phyloP scores from a whole-genome alignment of 768 basidiomycete species.

The Sistotremastrum niveocremeum region DNA sequence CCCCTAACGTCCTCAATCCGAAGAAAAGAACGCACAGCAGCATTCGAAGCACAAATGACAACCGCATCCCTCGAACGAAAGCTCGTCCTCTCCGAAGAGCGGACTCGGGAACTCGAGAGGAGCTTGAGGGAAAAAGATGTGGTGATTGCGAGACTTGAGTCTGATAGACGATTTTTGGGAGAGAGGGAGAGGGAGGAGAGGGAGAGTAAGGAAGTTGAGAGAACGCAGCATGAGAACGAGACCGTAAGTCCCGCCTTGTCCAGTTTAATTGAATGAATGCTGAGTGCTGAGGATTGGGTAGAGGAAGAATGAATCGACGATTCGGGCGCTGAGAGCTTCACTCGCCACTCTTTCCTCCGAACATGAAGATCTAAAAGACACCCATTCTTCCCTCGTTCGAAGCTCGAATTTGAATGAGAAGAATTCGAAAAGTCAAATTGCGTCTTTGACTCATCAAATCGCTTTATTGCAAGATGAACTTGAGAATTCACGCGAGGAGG shows the following conservation, averaged over 20 bases:
- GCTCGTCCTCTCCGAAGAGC: constrained; percentile 44
- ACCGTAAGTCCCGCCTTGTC: constrained; percentile 34
- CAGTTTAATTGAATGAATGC: not conserved
- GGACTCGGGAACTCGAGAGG: constrained; percentile 51
- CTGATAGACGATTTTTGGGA: constrained; percentile 53
- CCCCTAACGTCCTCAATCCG: no score
- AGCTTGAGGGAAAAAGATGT: constrained; percentile 54
- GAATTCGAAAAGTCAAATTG: not conserved
- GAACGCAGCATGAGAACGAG: constrained; percentile 35
- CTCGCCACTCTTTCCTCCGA: constrained; percentile 41
- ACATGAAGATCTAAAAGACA: constrained; percentile 47
- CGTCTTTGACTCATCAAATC: constrained; percentile 4
- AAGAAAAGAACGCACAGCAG: constrained; percentile 39
- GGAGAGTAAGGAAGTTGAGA: constrained; percentile 50
- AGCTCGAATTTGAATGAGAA: constrained; percentile 15
- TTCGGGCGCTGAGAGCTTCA: constrained; percentile 36
- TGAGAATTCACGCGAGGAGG: not conserved
- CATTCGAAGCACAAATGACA: constrained; percentile 46
- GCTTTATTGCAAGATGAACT: constrained; percentile 7
- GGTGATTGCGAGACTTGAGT: constrained; percentile 50
- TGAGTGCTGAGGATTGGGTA: constrained; percentile 11
- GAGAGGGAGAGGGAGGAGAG: constrained; percentile 57
- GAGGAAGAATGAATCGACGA: constrained; percentile 36
- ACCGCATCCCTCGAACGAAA: constrained; percentile 58
- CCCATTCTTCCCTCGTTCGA: constrained; percentile 34